A percentile compares a stretch with the other conserved stretches of the same genome.
These are phyloP conservation scores for Bisporella sp. DNA, from an alignment of 2,329 filamentous ascomycete species.

Conservation along the genomic window DNA sequence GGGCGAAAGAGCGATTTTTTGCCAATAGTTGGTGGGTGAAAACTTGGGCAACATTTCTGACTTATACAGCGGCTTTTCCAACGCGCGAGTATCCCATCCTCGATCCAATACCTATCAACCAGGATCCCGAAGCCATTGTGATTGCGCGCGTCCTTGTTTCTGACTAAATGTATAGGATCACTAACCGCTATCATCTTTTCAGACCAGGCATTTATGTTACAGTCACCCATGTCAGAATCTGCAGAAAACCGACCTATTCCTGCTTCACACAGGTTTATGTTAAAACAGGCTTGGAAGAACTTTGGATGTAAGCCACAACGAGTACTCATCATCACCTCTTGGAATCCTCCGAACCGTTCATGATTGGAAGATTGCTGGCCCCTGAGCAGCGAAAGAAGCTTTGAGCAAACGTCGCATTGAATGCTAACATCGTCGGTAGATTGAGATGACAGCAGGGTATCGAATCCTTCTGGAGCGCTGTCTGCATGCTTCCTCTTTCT, in stretches of 20 bases:
- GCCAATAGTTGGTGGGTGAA: not conserved
- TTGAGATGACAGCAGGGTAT: too few relatives aligned
- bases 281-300: not conserved
- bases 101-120: slow-evolving; percentile 4
- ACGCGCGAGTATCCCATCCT: not conserved
- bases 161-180: not conserved
- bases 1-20: not conserved
- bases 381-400: too few relatives aligned
- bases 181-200: not conserved
- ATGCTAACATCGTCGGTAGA: too few relatives aligned
- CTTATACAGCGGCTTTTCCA: slow-evolving; percentile 1
- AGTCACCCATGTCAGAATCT: too few relatives aligned
- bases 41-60: not conserved
- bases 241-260: not conserved
- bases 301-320: not conserved
- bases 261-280: not conserved
- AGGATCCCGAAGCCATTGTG: not conserved
- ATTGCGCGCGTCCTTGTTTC: not conserved
- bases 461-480: too few relatives aligned
- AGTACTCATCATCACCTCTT: not conserved
- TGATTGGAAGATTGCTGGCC: too few relatives aligned
- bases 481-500: too few relatives aligned
- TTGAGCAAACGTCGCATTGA: too few relatives aligned
- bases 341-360: not conserved
- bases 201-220: not conserved